Conservation (phyloP, 139 green algal genomes). For the Chlamydomonas incerta region DNA sequence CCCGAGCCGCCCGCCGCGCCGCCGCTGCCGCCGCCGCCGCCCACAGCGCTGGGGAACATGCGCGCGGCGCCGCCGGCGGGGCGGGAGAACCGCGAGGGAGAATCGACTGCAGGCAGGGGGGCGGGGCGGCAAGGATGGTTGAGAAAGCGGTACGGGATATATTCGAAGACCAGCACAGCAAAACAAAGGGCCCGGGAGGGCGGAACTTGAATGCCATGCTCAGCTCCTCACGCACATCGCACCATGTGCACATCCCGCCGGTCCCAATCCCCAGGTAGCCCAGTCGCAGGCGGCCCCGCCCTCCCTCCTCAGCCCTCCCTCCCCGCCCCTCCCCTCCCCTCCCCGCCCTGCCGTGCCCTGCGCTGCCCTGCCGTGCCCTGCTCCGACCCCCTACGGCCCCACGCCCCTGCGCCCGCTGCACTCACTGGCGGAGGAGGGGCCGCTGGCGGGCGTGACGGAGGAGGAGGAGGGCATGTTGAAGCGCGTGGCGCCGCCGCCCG, state of each 20-base stretch:
- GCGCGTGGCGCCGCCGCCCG: conserved; percentile 29
- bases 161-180: too few species aligned
- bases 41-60: neutral
- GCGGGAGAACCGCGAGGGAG: conserved; percentile 25
- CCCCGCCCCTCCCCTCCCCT: too few species aligned
- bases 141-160: too few species aligned
- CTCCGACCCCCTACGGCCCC: neutral
- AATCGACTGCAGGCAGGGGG: neutral
- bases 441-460: neutral
- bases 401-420: too few species aligned
- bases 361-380: too few species aligned
- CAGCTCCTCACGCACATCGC: too few species aligned
- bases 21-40: neutral
- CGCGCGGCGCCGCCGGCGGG: conserved; percentile 27
- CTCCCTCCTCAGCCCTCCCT: too few species aligned
- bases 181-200: too few species aligned
- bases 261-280: too few species aligned
- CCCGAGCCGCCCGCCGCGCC: neutral
- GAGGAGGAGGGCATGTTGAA: conserved; percentile 14
- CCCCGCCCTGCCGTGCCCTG: too few species aligned
- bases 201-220: too few species aligned
- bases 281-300: neutral
- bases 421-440: neutral
- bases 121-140: neutral
- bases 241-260: too few species aligned